phyloP scores from a whole-genome alignment of 2,329 filamentous ascomycete genomes.

The Phyllachora maydis region DNA sequence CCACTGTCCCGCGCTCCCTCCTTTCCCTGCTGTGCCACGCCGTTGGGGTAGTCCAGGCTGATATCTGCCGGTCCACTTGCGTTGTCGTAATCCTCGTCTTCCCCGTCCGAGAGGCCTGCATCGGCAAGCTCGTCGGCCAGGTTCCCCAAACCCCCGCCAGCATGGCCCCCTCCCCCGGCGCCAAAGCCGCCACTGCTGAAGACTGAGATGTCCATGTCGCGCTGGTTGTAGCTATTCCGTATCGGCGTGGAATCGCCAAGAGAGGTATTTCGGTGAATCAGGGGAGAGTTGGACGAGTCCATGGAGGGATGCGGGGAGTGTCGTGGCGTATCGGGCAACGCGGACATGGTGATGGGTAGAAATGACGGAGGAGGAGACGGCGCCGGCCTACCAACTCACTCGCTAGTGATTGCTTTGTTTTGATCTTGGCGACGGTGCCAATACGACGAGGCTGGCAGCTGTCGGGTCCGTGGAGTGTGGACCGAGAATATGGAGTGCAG shows the following conservation, averaged over 20 bases:
- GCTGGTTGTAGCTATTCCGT: conserved; percentile 24
- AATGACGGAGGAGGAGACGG: no score
- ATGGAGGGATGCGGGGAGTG: conserved; percentile 39
- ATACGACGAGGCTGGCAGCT: no score
- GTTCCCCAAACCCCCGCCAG: conserved; percentile 46
- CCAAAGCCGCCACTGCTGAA: no score
- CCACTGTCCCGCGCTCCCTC: conserved; percentile 18
- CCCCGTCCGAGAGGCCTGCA: conserved; percentile 44
- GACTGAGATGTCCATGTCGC: conserved; percentile 23
- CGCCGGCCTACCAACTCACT: no score
- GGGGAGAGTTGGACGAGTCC: no score
- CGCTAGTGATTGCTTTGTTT: no score
- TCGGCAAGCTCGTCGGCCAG: conserved; percentile 66
- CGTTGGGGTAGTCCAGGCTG: conserved; percentile 12
- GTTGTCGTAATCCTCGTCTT: conserved; percentile 26
- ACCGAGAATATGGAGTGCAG: no score
- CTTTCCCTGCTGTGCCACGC: conserved; percentile 6
- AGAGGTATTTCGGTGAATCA: conserved; percentile 27
- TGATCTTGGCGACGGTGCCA: no score
- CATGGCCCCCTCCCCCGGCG: conserved; percentile 15
- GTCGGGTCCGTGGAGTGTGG: no score
- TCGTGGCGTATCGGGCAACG: conserved; percentile 31
- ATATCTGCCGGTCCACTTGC: conserved; percentile 12
- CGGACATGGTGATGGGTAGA: conserved; percentile 17
- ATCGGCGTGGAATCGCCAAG: conserved; percentile 27